Base-by-base conservation (phyloP, 1,284 basidiomycete genomes). In the Moesziomyces antarcticus region DNA sequence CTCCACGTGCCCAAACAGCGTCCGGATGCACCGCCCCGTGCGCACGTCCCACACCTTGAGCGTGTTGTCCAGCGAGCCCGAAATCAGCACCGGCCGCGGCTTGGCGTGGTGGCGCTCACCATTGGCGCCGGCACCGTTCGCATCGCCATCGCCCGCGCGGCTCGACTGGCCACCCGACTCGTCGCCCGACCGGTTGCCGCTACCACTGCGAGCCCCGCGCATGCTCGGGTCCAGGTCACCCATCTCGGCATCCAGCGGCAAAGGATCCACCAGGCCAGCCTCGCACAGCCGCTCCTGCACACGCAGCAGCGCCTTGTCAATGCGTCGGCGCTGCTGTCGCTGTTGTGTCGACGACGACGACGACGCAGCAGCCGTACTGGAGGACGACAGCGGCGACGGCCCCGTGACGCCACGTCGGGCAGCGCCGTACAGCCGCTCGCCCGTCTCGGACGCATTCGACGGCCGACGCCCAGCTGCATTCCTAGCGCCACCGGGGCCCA, bases 21-120 rank as follows among this genome's bases (percentile, higher is more conserved):
- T 98, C 76, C 89, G 88, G 50, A 89, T 87, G 48, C 91, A 89
- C 75, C 91, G 89, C 25, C 92, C 93, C 1, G 90, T 90, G 74
- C 96, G 93, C 44, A 98, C 90, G 81, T 98, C 94, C 97, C 97
- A 99, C 18, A 96, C 82, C 85, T 94, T 94, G 86, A 99, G 91
- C 16, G 94, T 98, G 83, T 98, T 98, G 84, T 99, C 96, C 68
- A 98, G 87, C 77, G 91, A 92, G 7, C 94, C 95, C 0, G 93
- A 93, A 62, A 97, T 90, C 56, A 99, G 88, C 16, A 96, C 86
- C 3, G 93, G 78, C 0, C 81, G 74, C 16, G 58, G 48, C 42
- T 62, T 63, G 37, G 43, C 35, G 35, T 50, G 50, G 18, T 59
- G 58, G 1, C 21, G 27, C 33, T 71, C 55, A 27, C 56, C 35